Percentiles rank a stretch among this genome's conserved stretches.
phyloP scores from a whole-genome alignment of 2,329 filamentous ascomycete species.

The Trichophyton equinum region DNA sequence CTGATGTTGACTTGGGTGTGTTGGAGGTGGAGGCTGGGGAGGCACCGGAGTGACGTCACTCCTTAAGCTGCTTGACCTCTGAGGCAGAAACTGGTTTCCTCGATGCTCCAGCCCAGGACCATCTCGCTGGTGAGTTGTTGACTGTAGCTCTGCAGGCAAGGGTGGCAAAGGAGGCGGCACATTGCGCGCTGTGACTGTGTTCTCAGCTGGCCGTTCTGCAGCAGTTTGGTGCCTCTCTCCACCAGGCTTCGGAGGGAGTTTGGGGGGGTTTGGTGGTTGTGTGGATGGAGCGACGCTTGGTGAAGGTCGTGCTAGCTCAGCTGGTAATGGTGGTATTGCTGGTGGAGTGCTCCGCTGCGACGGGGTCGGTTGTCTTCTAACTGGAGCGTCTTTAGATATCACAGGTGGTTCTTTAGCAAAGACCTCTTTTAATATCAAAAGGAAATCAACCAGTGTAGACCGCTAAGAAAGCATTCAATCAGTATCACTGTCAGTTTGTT shows the following conservation, averaged over 20 bases:
- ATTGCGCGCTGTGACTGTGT: background rate
- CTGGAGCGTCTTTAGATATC: slow-evolving; percentile 49
- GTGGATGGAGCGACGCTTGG: slow-evolving; percentile 41
- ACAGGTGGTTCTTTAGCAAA: slow-evolving; percentile 94
- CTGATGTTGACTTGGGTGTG: background rate
- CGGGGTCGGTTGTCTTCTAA: slow-evolving; percentile 31
- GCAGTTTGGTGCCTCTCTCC: slow-evolving; percentile 11
- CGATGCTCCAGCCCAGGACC: background rate
- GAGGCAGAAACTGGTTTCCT: slow-evolving; percentile 19
- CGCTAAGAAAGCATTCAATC: slow-evolving; percentile 39
- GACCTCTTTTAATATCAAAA: slow-evolving; percentile 68
- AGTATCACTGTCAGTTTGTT: slow-evolving; percentile 8
- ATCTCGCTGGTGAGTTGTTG: background rate
- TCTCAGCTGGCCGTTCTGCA: slow-evolving; percentile 13
- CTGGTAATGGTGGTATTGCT: slow-evolving; percentile 59
- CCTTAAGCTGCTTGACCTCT: slow-evolving; percentile 19
- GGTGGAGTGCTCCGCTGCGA: slow-evolving; percentile 45
- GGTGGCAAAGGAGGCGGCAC: slow-evolving; percentile 27
- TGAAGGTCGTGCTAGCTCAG: slow-evolving; percentile 40
- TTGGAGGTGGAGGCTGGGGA: background rate
- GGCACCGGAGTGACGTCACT: background rate
- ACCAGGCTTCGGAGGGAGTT: slow-evolving; percentile 28
- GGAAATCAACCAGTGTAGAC: slow-evolving; percentile 69
- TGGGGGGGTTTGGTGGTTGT: slow-evolving; percentile 30
- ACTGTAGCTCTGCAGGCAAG: slow-evolving; percentile 20